These are phyloP conservation scores for Paraconiothyrium brasiliense DNA, from an alignment of 2,329 filamentous ascomycete species.

Conservation along the genomic window DNA sequence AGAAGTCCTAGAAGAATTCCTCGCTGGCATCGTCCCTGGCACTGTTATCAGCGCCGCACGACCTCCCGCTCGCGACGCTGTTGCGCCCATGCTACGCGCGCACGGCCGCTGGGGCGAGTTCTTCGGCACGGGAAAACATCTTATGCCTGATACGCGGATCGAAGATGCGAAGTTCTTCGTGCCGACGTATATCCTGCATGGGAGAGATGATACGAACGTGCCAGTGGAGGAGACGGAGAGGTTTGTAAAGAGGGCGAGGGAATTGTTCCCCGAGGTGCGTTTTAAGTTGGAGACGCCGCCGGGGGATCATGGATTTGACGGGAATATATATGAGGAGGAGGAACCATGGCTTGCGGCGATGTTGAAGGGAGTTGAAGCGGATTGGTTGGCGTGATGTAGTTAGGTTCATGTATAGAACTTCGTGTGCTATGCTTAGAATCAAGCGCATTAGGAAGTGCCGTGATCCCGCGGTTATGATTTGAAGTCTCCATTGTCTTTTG, in stretches of 20 bases:
- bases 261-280: conserved; percentile 23
- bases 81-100: conserved; percentile 30
- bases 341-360: conserved; percentile 39
- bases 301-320: conserved; percentile 47
- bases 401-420: no score
- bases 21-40: conserved; percentile 29
- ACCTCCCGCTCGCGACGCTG: conserved; percentile 28
- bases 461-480: no score
- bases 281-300: conserved; percentile 29
- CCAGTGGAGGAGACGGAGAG: conserved; percentile 30
- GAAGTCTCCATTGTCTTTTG: no score
- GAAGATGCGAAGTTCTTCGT: conserved; percentile 35
- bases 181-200: conserved; percentile 44
- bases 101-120: conserved; percentile 36
- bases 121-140: conserved; percentile 32
- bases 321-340: conserved; percentile 32
- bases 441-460: no score
- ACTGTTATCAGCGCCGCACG: conserved; percentile 28
- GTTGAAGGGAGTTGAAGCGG: conserved; percentile 34
- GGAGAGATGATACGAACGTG: conserved; percentile 39
- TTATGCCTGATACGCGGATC: conserved; percentile 38
- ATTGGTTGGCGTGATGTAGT: conserved; percentile 30
- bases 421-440: not conserved
- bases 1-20: conserved; percentile 30
- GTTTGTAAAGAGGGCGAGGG: conserved; percentile 37